Percentiles rank a stretch among this genome's conserved stretches.
Conservation (phyloP, 2,329 filamentous ascomycete genomes). For the Fusarium torulosum region DNA sequence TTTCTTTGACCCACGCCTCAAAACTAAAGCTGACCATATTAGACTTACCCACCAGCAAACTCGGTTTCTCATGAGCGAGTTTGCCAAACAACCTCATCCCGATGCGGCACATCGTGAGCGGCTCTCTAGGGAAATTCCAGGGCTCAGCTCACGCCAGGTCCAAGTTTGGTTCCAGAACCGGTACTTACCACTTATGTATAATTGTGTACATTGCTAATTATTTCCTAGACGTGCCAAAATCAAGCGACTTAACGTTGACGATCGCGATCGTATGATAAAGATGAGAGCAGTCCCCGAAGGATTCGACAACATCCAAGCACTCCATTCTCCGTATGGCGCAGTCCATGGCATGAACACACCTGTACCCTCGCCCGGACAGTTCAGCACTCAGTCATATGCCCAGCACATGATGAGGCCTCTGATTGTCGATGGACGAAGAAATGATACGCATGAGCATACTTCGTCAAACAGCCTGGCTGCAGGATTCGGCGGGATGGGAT, state of each 20-base stretch:
- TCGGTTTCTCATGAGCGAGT: conserved; percentile 97
- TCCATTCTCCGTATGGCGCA: conserved; percentile 76
- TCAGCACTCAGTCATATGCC: conserved; percentile 63
- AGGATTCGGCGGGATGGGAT: conserved; percentile 75
- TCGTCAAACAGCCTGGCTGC: conserved; percentile 76
- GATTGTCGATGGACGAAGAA: conserved; percentile 75
- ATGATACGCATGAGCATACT: conserved; percentile 73
- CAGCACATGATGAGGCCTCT: conserved; percentile 75
- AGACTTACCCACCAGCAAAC: conserved; percentile 97
- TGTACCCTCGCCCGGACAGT: conserved; percentile 63
- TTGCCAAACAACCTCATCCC: conserved; percentile 92
- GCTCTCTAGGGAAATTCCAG: conserved; percentile 89
- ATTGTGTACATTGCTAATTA: conserved; percentile 26
- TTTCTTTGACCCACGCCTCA: not conserved
- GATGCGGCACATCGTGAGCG: conserved; percentile 91
- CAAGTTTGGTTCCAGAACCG: conserved; percentile 99
- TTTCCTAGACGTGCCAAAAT: conserved; percentile 73
- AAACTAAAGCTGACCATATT: conserved; percentile 51
- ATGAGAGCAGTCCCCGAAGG: conserved; percentile 78
- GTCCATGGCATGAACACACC: conserved; percentile 65
- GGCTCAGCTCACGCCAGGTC: conserved; percentile 90
- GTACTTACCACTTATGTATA: conserved; percentile 61
- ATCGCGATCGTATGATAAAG: conserved; percentile 77
- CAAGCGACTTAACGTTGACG: conserved; percentile 77
- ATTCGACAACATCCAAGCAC: conserved; percentile 76